A percentile compares a stretch with the other conserved stretches of the same genome.
phyloP scores from a whole-genome alignment of 2,329 filamentous ascomycete species.

The Orbilia brochopaga region DNA sequence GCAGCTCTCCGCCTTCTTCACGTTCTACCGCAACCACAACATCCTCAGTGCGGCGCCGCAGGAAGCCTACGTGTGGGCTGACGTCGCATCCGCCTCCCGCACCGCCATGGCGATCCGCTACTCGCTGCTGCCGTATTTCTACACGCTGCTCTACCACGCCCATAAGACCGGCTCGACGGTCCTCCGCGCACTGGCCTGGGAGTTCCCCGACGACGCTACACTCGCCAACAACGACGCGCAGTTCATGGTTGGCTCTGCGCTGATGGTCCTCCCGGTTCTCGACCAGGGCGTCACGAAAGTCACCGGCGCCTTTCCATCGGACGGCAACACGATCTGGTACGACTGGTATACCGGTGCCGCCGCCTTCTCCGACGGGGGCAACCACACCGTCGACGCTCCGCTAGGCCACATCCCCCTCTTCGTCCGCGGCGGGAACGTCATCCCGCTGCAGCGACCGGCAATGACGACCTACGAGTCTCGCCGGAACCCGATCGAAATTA shows the following conservation, averaged over 20 bases:
- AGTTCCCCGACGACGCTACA: constrained; percentile 73
- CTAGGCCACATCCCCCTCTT: constrained; percentile 74
- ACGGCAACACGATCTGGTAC: constrained; percentile 71
- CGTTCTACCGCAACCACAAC: constrained; percentile 81
- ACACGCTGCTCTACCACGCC: constrained; percentile 73
- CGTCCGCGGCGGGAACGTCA: constrained; percentile 70
- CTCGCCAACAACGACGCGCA: constrained; percentile 72
- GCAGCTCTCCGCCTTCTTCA: constrained; percentile 75
- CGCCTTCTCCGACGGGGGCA: constrained; percentile 64
- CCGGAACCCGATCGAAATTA: constrained; percentile 70
- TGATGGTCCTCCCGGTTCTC: constrained; percentile 73
- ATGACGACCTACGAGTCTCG: constrained; percentile 71
- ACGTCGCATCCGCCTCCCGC: constrained; percentile 69
- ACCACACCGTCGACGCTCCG: constrained; percentile 68
- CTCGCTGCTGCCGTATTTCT: constrained; percentile 74
- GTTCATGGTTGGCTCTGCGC: constrained; percentile 71
- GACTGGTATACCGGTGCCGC: constrained; percentile 76
- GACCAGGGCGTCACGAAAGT: constrained; percentile 68
- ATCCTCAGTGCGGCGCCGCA: constrained; percentile 67
- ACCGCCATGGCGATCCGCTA: constrained; percentile 74
- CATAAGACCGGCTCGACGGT: constrained; percentile 71
- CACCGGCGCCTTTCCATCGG: constrained; percentile 72
- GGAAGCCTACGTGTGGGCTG: constrained; percentile 74
- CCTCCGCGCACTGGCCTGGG: constrained; percentile 75
- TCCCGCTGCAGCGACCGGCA: constrained; percentile 72